phyloP scores from a whole-genome alignment of 495 filamentous ascomycete genomes.

The Echria macrotheca region DNA sequence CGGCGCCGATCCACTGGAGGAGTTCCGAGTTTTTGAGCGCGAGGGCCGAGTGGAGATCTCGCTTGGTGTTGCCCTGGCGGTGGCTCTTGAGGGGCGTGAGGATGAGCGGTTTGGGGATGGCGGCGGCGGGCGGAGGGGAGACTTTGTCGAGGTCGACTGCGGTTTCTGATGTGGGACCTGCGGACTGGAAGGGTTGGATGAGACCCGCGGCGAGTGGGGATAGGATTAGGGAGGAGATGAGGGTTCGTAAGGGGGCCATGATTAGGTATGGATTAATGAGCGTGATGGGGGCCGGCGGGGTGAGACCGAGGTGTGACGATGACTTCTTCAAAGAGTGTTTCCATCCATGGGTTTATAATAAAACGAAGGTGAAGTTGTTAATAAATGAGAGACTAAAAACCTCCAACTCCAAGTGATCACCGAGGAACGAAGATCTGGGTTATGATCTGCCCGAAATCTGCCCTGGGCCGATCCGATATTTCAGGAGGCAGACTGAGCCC shows the following conservation, averaged over 20 bases:
- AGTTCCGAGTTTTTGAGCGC: constrained; percentile 9
- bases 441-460: too few relatives aligned
- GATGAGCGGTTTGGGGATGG: constrained; percentile 3
- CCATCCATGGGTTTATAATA: too few relatives aligned
- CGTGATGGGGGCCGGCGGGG: neutral
- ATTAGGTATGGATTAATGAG: neutral
- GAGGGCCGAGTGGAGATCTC: constrained; percentile 6
- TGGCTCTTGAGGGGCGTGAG: constrained; percentile 6
- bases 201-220: neutral
- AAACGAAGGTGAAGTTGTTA: neutral
- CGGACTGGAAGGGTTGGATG: neutral
- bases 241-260: neutral
- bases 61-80: constrained; percentile 11
- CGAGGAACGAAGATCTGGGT: neutral
- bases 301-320: neutral
- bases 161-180: neutral
- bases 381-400: neutral
- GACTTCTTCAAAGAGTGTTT: neutral
- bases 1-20: constrained; percentile 13
- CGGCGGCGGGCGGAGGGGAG: neutral
- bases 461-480: too few relatives aligned
- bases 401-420: neutral
- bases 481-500: neutral
- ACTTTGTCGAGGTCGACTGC: neutral
- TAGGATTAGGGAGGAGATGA: neutral